Conservation (phyloP, 1,139 yeast species). For the Scheffersomyces titani region DNA sequence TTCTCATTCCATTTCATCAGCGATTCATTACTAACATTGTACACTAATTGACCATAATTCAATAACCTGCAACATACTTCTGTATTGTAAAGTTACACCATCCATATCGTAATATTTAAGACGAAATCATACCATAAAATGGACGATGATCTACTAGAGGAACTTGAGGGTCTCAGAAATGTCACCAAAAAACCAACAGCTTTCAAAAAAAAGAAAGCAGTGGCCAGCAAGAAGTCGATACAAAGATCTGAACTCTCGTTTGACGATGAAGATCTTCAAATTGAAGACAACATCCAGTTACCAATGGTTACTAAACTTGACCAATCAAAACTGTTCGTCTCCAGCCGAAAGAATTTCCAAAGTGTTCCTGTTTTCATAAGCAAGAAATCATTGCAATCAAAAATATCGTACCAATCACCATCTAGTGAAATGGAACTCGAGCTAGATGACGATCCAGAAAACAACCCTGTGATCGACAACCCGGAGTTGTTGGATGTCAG, state of each 20-base stretch:
- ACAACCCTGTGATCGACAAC: conserved; percentile 22
- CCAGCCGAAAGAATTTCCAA: neutral
- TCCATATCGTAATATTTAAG: neutral
- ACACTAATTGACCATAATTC: neutral
- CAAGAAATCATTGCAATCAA: neutral
- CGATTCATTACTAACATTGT: neutral
- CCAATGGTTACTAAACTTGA: neutral
- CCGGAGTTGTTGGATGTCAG: conserved; percentile 14
- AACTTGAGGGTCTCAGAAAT: neutral
- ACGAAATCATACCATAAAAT: neutral
- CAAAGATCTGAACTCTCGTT: neutral
- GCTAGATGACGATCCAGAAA: conserved; percentile 19
- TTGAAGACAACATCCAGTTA: neutral
- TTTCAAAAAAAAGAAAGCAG: neutral
- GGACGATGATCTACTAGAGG: conserved; percentile 5
- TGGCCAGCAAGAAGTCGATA: neutral
- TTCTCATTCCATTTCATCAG: neutral
- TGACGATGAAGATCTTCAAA: neutral
- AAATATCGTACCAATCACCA: neutral
- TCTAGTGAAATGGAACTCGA: conserved; percentile 2
- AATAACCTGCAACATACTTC: neutral
- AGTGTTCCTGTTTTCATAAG: neutral
- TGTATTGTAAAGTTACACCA: neutral
- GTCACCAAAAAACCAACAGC: neutral
- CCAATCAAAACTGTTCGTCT: neutral